These are phyloP conservation scores for Vitis amurensis DNA, from an alignment of 164 flowering plant species.

Conservation along the genomic window DNA sequence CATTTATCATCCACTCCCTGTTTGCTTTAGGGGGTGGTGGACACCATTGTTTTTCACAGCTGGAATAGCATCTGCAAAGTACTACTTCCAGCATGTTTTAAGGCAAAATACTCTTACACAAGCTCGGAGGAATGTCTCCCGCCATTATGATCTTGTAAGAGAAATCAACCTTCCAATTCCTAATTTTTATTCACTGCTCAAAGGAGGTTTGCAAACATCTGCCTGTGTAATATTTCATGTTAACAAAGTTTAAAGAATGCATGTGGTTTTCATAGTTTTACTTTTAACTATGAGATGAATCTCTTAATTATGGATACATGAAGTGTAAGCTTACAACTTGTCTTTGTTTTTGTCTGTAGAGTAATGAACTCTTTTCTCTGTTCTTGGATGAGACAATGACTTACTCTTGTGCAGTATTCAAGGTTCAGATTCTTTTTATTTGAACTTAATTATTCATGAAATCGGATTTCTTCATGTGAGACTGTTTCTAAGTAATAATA, in stretches of 20 bases:
- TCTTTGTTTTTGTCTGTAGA: constrained; percentile 37
- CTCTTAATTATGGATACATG: neutral
- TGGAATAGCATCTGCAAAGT: constrained; percentile 77
- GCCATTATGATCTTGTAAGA: constrained; percentile 88
- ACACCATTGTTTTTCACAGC: constrained; percentile 85
- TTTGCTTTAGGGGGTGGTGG: constrained; percentile 91
- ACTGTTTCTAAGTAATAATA: too few species aligned
- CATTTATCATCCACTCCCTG: neutral
- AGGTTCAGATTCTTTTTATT: constrained; percentile 43
- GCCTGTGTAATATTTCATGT: too few species aligned
- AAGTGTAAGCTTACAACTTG: constrained; percentile 1
- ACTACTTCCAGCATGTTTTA: constrained; percentile 64
- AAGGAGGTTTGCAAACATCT: too few species aligned
- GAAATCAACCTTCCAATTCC: too few species aligned
- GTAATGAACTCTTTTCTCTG: constrained; percentile 81
- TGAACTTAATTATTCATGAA: neutral
- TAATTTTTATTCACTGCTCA: too few species aligned
- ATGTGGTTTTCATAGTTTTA: too few species aligned
- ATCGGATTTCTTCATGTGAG: too few species aligned
- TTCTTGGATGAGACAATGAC: constrained; percentile 97
- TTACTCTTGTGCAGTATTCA: constrained; percentile 83
- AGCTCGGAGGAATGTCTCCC: constrained; percentile 90
- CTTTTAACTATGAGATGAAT: too few species aligned
- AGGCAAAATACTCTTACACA: constrained; percentile 83
- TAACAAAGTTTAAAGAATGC: too few species aligned